These are phyloP conservation scores for Syzygium grande DNA, from an alignment of 345 rosid genomes.

Conservation along the genomic window DNA sequence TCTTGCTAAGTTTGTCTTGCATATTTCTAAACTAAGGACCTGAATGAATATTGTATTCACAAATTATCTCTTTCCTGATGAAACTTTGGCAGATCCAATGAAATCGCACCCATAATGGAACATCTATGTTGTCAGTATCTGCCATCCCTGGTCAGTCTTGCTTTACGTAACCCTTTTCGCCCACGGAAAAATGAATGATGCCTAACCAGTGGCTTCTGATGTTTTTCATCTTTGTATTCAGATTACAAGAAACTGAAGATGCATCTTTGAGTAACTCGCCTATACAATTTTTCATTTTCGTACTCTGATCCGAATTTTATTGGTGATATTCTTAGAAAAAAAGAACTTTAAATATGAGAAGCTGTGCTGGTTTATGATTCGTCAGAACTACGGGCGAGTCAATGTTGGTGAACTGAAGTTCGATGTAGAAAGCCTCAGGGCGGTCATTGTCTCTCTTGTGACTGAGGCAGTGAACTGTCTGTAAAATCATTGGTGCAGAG, in stretches of 20 bases:
- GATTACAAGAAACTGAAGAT: not conserved
- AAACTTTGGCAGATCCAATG: not conserved
- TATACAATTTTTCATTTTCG: not conserved
- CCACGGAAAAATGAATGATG: not conserved
- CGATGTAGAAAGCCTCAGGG: not conserved
- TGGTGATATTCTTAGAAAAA: not conserved
- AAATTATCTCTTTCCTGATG: not conserved
- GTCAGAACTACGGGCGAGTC: not conserved
- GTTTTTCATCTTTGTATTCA: not conserved
- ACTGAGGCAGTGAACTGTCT: too few relatives aligned
- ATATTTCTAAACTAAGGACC: not conserved
- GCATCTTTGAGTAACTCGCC: not conserved
- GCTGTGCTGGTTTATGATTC: not conserved
- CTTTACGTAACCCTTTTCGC: not conserved
- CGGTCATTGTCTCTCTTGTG: not conserved
- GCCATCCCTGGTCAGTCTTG: not conserved
- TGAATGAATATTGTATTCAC: not conserved
- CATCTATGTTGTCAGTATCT: not conserved
- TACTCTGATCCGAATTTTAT: not conserved
- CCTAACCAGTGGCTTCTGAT: not conserved
- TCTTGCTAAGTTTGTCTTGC: not conserved
- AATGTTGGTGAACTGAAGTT: not conserved
- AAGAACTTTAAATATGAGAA: not conserved
- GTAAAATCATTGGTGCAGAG: too few relatives aligned
- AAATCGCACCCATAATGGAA: not conserved